A percentile compares a stretch with the other conserved stretches of the same genome.
phyloP scores from a whole-genome alignment of 2,329 filamentous ascomycete species.

The Colletotrichum phormii region DNA sequence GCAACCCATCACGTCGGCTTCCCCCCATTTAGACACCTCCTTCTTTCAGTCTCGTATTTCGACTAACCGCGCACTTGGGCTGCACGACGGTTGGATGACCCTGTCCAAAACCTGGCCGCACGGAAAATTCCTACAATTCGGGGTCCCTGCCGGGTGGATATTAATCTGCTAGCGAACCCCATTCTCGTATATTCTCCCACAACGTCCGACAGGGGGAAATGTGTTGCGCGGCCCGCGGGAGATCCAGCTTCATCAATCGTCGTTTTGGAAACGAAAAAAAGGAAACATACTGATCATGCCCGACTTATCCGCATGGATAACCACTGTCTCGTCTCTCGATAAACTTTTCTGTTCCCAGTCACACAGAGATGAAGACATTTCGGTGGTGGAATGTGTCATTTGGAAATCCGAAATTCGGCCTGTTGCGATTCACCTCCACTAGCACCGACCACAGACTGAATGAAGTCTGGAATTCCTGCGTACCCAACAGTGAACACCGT shows the following conservation, averaged over 20 bases:
- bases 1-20: not conserved
- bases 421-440: not conserved
- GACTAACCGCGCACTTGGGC: constrained; percentile 17
- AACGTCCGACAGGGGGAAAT: constrained; percentile 2
- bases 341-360: too few species aligned
- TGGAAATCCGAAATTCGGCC: not conserved
- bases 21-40: not conserved
- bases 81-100: constrained; percentile 2
- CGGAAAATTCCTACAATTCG: constrained; percentile 25
- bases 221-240: constrained; percentile 10
- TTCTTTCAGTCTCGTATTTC: constrained; percentile 21
- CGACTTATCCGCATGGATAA: not conserved
- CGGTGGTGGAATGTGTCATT: not conserved
- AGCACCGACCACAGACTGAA: not conserved
- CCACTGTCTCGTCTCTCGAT: not conserved
- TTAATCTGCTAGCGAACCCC: constrained; percentile 25
- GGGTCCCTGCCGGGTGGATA: constrained; percentile 29
- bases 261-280: not conserved
- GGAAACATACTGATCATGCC: not conserved
- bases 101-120: constrained; percentile 9
- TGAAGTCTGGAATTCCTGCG: not conserved
- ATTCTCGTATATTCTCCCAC: constrained; percentile 27
- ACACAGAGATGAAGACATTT: not conserved
- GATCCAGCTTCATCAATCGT: constrained; percentile 10
- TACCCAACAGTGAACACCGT: too few species aligned